Evolutionary conservation across 345 rosid species (phyloP), one percentile per base, ranked within the genome.

Genomic region (Salix dunnii): DNA sequence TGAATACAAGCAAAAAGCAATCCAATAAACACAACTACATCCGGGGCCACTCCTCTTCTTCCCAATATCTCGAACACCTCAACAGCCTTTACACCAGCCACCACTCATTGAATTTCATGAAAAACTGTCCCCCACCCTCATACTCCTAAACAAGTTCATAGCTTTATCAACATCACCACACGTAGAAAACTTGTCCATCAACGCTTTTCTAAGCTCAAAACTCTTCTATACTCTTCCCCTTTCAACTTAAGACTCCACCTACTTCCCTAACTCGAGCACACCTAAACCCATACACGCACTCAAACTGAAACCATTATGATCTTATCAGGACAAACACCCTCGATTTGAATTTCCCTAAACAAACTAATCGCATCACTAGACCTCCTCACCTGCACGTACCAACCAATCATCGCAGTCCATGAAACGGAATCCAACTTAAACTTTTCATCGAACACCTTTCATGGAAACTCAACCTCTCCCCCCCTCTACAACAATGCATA

Each of bases 101-200:
- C 75, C 86, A 77, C 88, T 86, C 79, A 89, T 85, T 38, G 90
- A 88, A 68, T 90, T 89, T 88, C 92, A 86, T 1, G 92, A 85
- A 71, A 88, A 85, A 72, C 84, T 84, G 63, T 77, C 82, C 80
- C 82, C 85, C 64, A 75, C 77, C 31, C 23, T 71, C 93, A 86
- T 86, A 60, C 70, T 76, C 74, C 83, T 68, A 76, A 88, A 90
- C 87, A 88, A 77, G 23, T 77, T 78, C 71, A 86, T 35, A 33
- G 91, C 93, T 81, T 80, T 81, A 46, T 88, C 88, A 23, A 85
- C 83, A 35, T 88, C 91, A 25, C 91, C 91, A 70, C 91, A 90
- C 78, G 86, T 90, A 0, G 89, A 85, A 40, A 85, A 88, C 93
- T 88, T 86, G 66, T 82, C 90, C 40, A 88, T 69, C 51, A 88